These are phyloP conservation scores for Wickerhamomyces mucosus DNA, from an alignment of 805 yeast genomes.

Conservation along the genomic window DNA sequence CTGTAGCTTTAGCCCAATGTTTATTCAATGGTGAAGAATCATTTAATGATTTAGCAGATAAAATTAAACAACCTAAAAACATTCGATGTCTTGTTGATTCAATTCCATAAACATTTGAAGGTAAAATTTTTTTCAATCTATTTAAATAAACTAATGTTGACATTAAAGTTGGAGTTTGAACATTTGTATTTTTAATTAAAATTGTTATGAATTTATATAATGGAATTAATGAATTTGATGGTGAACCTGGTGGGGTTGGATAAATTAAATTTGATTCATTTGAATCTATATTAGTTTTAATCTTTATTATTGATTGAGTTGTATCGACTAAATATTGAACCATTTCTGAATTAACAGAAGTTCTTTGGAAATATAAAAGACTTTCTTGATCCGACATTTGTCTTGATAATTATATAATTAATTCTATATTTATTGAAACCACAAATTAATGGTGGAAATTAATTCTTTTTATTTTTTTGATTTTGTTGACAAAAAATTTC, in stretches of 20 bases:
- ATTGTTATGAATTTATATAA: conserved; percentile 59
- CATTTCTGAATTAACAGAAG: conserved; percentile 50
- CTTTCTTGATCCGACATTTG: conserved; percentile 39
- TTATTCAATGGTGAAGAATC: conserved; percentile 93
- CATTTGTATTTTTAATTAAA: conserved; percentile 74
- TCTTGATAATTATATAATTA: too few relatives aligned
- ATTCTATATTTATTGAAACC: too few relatives aligned
- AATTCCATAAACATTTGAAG: conserved; percentile 85
- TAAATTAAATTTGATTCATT: conserved; percentile 9
- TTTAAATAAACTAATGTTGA: conserved; percentile 78
- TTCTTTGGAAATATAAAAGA: conserved; percentile 41
- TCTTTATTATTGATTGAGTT: conserved; percentile 46
- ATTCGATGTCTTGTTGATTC: conserved; percentile 90
- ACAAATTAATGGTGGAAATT: too few relatives aligned
- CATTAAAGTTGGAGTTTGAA: conserved; percentile 93
- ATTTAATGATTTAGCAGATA: conserved; percentile 88
- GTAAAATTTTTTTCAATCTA: conserved; percentile 67
- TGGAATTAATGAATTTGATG: conserved; percentile 21
- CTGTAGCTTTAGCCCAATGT: conserved; percentile 93
- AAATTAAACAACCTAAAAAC: conserved; percentile 77
- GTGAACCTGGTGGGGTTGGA: conserved; percentile 33
- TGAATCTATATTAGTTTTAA: conserved; percentile 13
- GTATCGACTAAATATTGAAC: conserved; percentile 47
- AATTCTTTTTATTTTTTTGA: too few relatives aligned
- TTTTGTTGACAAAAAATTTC: too few relatives aligned